phyloP scores from a whole-genome alignment of 1,284 basidiomycete genomes.

The Ganoderma leucocontextum region DNA sequence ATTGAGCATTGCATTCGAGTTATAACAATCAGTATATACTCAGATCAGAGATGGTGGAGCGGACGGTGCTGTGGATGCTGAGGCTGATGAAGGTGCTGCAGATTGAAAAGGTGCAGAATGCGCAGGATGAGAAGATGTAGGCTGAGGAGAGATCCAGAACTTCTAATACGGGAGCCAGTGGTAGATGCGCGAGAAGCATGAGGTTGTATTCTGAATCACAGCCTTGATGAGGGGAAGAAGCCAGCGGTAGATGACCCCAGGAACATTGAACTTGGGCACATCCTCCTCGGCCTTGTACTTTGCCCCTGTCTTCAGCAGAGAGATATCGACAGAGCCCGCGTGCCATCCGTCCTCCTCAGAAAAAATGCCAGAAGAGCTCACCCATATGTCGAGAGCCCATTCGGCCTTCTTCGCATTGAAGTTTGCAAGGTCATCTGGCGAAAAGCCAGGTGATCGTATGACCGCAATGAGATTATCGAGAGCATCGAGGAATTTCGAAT shows the following conservation, averaged over 20 bases:
- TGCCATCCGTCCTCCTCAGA: slow-evolving; percentile 37
- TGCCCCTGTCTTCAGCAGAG: slow-evolving; percentile 13
- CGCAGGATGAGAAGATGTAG: not conserved
- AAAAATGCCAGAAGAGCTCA: not conserved
- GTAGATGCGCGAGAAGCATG: slow-evolving; percentile 1
- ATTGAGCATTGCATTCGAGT: slow-evolving; percentile 31
- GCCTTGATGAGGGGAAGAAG: not conserved
- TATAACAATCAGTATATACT: slow-evolving; percentile 33
- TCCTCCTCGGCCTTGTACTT: slow-evolving; percentile 32
- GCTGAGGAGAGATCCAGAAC: slow-evolving; percentile 5
- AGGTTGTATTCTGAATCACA: not conserved
- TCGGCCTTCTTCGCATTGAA: slow-evolving; percentile 28
- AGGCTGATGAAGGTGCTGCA: not conserved
- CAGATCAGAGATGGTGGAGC: slow-evolving; percentile 10
- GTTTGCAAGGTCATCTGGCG: slow-evolving; percentile 25
- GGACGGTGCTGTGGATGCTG: not conserved
- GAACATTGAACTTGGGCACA: slow-evolving; percentile 36
- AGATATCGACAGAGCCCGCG: not conserved
- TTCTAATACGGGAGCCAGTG: slow-evolving; percentile 6
- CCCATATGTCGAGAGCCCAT: slow-evolving; percentile 25
- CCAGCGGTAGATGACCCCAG: slow-evolving; percentile 19
- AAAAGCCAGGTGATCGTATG: slow-evolving; percentile 29
- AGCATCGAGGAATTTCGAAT: not conserved
- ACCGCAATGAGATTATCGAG: slow-evolving; percentile 15
- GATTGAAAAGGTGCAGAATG: too few relatives aligned